Evolutionary conservation across 1,284 basidiomycete genomes (phyloP).

Genomic region (Austroboletus novae-zelandiae): DNA sequence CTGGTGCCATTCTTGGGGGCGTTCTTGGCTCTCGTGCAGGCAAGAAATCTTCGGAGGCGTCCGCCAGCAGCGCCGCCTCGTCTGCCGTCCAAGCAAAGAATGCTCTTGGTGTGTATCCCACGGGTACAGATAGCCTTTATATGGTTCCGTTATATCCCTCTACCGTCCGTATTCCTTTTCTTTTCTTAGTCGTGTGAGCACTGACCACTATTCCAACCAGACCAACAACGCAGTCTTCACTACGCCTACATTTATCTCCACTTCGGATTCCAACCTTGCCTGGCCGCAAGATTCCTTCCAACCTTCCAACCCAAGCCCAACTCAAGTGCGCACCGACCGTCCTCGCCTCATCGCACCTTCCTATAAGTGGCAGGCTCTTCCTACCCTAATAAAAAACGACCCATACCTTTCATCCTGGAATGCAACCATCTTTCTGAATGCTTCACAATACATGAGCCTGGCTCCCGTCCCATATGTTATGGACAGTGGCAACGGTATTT

Average conservation of each 20-base stretch:
- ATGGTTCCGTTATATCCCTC: slow-evolving; percentile 88
- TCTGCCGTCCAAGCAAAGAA: slow-evolving; percentile 61
- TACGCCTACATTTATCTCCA: slow-evolving; percentile 66
- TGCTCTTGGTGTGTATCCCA: slow-evolving; percentile 64
- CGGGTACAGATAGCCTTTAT: slow-evolving; percentile 69
- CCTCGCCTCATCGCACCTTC: slow-evolving; percentile 89
- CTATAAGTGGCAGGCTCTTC: slow-evolving; percentile 90
- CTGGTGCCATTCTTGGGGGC: slow-evolving; percentile 66
- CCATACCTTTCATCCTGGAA: slow-evolving; percentile 92
- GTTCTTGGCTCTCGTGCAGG: slow-evolving; percentile 56
- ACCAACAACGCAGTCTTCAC: slow-evolving; percentile 80
- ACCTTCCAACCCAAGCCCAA: slow-evolving; percentile 57
- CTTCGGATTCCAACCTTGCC: slow-evolving; percentile 45
- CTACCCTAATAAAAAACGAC: slow-evolving; percentile 76
- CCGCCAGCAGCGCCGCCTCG: slow-evolving; percentile 40
- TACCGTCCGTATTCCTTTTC: slow-evolving; percentile 55
- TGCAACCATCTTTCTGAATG: slow-evolving; percentile 88
- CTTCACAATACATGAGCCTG: slow-evolving; percentile 62
- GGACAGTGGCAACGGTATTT: slow-evolving; percentile 88
- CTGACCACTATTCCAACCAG: slow-evolving; percentile 37
- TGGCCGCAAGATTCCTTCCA: slow-evolving; percentile 81
- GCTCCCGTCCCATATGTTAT: slow-evolving; percentile 70
- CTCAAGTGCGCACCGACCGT: slow-evolving; percentile 71
- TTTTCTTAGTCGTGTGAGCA: background rate
- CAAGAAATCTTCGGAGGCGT: slow-evolving; percentile 35